phyloP scores from a whole-genome alignment of 2,329 filamentous ascomycete genomes.

The Chrysoporthe cubensis region DNA sequence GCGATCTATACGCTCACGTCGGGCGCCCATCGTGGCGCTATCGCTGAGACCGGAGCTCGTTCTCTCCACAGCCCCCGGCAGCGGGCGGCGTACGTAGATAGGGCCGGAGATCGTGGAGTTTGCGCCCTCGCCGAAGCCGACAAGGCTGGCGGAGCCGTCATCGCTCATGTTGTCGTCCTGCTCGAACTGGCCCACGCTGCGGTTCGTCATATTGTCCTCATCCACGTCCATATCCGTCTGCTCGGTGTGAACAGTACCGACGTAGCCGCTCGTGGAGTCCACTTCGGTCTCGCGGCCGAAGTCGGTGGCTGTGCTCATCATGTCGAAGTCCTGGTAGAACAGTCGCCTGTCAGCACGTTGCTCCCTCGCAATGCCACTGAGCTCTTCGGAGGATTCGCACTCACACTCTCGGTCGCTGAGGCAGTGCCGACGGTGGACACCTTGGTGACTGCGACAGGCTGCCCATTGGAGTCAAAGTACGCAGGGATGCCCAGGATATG shows the following conservation, averaged over 20 bases:
- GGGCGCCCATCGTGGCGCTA: slow-evolving; percentile 38
- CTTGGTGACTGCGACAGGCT: slow-evolving; percentile 69
- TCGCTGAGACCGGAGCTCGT: slow-evolving; percentile 58
- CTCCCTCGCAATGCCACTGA: slow-evolving; percentile 40
- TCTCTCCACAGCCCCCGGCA: slow-evolving; percentile 52
- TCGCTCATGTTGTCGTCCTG: slow-evolving; percentile 75
- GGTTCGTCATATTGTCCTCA: slow-evolving; percentile 46
- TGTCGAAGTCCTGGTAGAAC: slow-evolving; percentile 59
- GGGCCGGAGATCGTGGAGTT: slow-evolving; percentile 83
- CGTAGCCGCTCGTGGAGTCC: slow-evolving; percentile 60
- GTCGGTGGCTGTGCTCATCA: slow-evolving; percentile 70
- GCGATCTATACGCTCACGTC: slow-evolving; percentile 38
- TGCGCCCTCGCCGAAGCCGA: slow-evolving; percentile 91
- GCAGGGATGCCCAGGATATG: slow-evolving; percentile 48
- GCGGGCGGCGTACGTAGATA: slow-evolving; percentile 62
- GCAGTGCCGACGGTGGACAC: slow-evolving; percentile 92
- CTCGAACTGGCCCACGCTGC: slow-evolving; percentile 56
- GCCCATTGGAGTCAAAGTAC: slow-evolving; percentile 81
- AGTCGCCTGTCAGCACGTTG: slow-evolving; percentile 1
- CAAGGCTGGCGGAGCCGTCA: slow-evolving; percentile 80
- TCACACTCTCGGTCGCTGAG: slow-evolving; percentile 80
- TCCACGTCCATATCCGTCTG: slow-evolving; percentile 57
- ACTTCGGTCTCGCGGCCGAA: slow-evolving; percentile 51
- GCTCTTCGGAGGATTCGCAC: slow-evolving; percentile 34
- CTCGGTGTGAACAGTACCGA: slow-evolving; percentile 44